Evolutionary conservation across 768 basidiomycete genomes (phyloP).

Genomic region (Coprinopsis sp.): DNA sequence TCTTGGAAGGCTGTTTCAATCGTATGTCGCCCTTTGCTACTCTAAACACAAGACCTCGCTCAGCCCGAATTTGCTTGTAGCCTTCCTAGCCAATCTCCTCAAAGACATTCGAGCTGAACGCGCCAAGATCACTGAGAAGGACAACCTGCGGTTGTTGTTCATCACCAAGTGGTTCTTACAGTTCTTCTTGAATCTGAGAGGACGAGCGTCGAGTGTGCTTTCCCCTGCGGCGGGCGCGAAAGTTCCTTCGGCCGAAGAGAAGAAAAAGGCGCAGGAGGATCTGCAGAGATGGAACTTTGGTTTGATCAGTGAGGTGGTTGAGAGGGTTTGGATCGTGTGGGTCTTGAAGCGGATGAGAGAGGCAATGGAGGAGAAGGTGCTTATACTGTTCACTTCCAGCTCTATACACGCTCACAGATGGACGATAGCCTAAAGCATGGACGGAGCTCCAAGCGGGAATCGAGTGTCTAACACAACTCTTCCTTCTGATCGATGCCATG

Average conservation of each 20-base stretch:
- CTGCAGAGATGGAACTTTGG: conserved; percentile 57
- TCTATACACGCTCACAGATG: conserved; percentile 6
- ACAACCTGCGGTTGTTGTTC: conserved; percentile 84
- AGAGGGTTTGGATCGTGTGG: conserved; percentile 87
- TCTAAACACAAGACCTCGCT: neutral
- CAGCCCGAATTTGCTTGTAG: conserved; percentile 39
- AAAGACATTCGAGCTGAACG: conserved; percentile 94
- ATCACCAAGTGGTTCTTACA: conserved; percentile 90
- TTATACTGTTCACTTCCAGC: conserved; percentile 15
- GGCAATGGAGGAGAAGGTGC: conserved; percentile 87
- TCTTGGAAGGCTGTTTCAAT: conserved; percentile 85
- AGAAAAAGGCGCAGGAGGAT: conserved; percentile 15
- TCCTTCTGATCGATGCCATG: conserved; percentile 87
- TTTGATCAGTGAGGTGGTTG: conserved; percentile 78
- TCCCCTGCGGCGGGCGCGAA: conserved; percentile 28
- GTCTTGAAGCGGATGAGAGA: conserved; percentile 84
- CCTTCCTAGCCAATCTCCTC: conserved; percentile 79
- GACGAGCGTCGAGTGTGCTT: too few relatives aligned
- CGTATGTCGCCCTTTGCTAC: too few relatives aligned
- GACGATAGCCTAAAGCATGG: conserved; percentile 81
- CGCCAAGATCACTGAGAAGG: conserved; percentile 90
- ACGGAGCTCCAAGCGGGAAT: conserved; percentile 91
- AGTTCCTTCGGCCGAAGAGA: conserved; percentile 13
- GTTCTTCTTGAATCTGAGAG: conserved; percentile 67
- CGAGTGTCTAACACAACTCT: conserved; percentile 88